These are phyloP conservation scores for Dalbergia cochinchinensis DNA, from an alignment of 306 rosid genomes.

Conservation along the genomic window DNA sequence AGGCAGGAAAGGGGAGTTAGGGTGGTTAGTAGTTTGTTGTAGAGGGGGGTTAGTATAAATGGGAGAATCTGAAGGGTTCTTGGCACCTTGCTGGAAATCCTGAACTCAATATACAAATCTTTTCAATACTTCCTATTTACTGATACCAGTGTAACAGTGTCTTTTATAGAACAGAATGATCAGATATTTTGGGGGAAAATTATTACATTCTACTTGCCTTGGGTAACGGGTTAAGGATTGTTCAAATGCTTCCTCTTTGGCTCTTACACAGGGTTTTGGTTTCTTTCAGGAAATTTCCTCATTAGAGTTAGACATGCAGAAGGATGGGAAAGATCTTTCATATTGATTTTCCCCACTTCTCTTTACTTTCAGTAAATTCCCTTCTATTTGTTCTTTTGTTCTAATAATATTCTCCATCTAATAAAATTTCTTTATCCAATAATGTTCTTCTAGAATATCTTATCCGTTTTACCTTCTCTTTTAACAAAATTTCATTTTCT, in stretches of 20 bases:
- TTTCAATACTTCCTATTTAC: too few species aligned
- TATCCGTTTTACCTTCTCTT: too few species aligned
- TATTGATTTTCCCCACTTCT: neutral
- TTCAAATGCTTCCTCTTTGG: neutral
- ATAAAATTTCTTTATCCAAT: too few species aligned
- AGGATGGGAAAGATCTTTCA: conserved; percentile 4
- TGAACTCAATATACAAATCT: too few species aligned
- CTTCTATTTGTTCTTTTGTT: conserved; percentile 15
- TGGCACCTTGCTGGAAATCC: too few species aligned
- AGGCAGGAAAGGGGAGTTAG: too few species aligned
- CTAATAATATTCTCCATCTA: conserved; percentile 24
- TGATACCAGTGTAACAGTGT: too few species aligned
- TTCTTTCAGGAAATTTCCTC: conserved; percentile 13
- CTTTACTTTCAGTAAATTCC: neutral
- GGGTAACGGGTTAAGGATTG: conserved; percentile 20
- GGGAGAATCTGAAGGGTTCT: too few species aligned
- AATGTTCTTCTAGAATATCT: too few species aligned
- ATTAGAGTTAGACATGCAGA: conserved; percentile 2
- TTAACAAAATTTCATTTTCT: too few species aligned
- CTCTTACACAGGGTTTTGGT: neutral
- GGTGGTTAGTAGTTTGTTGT: too few species aligned
- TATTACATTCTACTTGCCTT: neutral
- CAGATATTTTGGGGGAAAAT: neutral
- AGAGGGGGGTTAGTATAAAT: too few species aligned
- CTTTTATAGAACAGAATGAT: conserved; percentile 19